Base-by-base conservation (phyloP, 179 eudicot genomes). In the Drosera spatulata region DNA sequence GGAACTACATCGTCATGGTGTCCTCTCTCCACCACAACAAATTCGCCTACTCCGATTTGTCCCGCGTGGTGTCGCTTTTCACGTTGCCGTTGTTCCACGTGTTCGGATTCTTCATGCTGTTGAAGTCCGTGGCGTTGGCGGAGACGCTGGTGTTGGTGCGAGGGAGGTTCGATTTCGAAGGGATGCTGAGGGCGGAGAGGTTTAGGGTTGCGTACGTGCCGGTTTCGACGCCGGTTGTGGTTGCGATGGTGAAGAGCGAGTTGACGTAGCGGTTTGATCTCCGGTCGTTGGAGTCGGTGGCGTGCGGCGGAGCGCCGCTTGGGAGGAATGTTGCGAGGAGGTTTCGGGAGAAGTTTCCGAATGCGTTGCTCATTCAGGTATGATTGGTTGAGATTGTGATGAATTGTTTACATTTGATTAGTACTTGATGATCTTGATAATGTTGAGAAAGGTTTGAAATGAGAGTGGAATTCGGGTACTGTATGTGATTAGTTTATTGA, bases 271-370 rank as follows among this genome's bases (percentile, higher is more conserved):
- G 79, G 64, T 90, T 82, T 47, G 91, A 90, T 58, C 67, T 90
- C 41, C 77, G 86, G 60, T 90, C 97, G 2, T 80, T 90, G 1
- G 68, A 53, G 60, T 0, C 51, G 52, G 61, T 90, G 6, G 82
- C 82, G 0, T 76, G 83, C 41, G 95, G 97, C 41, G 97, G 97
- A 1, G 97, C 97, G 15, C 95, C 97, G 62, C 80, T 90, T 2
- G 86, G 97, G 2, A 81, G 78, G 69, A 93, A 90, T 53, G 85
- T 75, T 11, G 61, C 83, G 3, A 67, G 74, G 66, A 63, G 73
- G 55, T 85, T 87, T 55, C 65, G 45, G 51, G 74, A 75, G 4
- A 73, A 75, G 15, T 90, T 84, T 53, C 93, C 95, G 5, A 10
- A 65, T 10, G 77, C 79, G 38, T 82, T 79, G 58, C 62, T 90